These are phyloP conservation scores for Oleoguttula mirabilis DNA, from an alignment of 495 filamentous ascomycete species.

Conservation along the genomic window DNA sequence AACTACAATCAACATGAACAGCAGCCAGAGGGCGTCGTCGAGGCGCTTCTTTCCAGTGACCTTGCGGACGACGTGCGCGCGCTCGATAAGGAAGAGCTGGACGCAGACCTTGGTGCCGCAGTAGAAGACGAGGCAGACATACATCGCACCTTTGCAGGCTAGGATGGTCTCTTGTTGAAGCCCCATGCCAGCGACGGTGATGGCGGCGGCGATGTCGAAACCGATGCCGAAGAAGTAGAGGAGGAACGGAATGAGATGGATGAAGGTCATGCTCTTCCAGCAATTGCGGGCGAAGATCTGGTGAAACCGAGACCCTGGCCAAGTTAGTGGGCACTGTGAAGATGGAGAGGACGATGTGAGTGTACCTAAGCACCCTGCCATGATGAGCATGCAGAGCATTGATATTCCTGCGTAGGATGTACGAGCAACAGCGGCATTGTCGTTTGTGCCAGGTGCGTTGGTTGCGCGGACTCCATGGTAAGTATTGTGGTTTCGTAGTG, in stretches of 20 bases:
- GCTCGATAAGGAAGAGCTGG: constrained; percentile 32
- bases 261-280: constrained; percentile 18
- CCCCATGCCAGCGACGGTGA: constrained; percentile 14
- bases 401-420: constrained; percentile 3
- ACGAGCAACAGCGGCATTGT: neutral
- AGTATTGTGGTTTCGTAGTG: too few relatives aligned
- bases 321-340: neutral
- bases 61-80: constrained; percentile 26
- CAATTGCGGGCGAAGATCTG: constrained; percentile 9
- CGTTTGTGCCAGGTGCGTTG: neutral
- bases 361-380: constrained; percentile 2
- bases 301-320: constrained; percentile 19
- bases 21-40: constrained; percentile 24
- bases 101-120: constrained; percentile 25
- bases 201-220: constrained; percentile 19
- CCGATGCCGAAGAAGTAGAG: constrained; percentile 18
- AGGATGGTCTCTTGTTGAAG: constrained; percentile 6
- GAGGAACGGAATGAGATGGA: constrained; percentile 17
- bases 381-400: constrained; percentile 9
- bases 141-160: constrained; percentile 24
- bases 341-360: neutral
- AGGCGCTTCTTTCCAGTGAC: constrained; percentile 12
- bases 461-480: too few relatives aligned
- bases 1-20: constrained; percentile 23
- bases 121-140: constrained; percentile 30